A percentile compares a stretch with the other conserved stretches of the same genome.
Evolutionary conservation across 2,329 filamentous ascomycete species (phyloP).

Genomic region (Myriosclerotinia duriaeana): DNA sequence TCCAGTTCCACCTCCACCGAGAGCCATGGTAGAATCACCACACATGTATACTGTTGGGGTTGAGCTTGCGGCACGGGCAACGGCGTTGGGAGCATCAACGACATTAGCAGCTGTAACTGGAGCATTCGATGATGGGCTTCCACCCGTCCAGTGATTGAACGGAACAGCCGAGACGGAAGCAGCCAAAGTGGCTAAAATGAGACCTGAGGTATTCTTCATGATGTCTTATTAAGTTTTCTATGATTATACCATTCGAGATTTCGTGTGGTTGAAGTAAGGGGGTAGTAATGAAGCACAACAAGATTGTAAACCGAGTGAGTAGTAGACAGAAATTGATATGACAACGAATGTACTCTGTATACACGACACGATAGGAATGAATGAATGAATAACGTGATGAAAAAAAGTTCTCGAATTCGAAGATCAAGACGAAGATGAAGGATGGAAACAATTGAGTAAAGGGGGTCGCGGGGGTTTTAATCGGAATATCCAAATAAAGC

Average conservation of each 20-base stretch:
- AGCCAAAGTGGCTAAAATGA: constrained; percentile 8
- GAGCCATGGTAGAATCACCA: constrained; percentile 64
- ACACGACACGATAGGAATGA: background rate
- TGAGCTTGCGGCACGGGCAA: background rate
- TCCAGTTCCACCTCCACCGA: constrained; percentile 47
- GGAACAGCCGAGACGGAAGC: background rate
- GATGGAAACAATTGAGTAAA: background rate
- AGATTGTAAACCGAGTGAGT: background rate
- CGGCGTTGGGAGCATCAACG: background rate
- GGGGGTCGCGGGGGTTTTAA: too few species aligned
- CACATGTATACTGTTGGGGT: constrained; percentile 52
- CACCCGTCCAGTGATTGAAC: background rate
- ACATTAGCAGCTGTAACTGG: background rate
- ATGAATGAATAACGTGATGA: background rate
- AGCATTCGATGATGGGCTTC: too few species aligned
- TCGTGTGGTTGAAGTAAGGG: too few species aligned
- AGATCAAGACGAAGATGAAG: background rate
- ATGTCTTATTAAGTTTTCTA: background rate
- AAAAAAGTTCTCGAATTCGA: background rate
- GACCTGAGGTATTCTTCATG: constrained; percentile 7
- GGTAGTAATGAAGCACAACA: background rate
- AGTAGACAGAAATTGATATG: background rate
- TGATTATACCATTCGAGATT: background rate
- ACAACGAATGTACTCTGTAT: constrained; percentile 9
- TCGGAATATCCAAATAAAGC: too few species aligned